Evolutionary conservation across 1,139 yeast genomes (phyloP).

Genomic region (Nakaseomyces sp.): DNA sequence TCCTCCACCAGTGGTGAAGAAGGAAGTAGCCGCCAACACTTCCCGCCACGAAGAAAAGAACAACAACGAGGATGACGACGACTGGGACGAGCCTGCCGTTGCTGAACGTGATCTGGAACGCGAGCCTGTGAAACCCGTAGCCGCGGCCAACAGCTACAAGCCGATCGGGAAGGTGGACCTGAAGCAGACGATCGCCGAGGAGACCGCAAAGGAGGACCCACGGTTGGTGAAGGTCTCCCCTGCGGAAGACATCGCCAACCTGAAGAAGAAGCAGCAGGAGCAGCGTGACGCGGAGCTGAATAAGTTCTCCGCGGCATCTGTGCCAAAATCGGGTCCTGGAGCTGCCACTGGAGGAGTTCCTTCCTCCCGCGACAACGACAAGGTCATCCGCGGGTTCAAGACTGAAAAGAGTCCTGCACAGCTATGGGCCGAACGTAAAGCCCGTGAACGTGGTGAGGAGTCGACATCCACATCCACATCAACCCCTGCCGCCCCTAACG

Average conservation of each 20-base stretch:
- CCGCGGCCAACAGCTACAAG: conserved; percentile 44
- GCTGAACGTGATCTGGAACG: conserved; percentile 61
- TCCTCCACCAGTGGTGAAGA: conserved; percentile 12
- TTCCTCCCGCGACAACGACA: conserved; percentile 33
- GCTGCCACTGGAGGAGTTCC: conserved; percentile 30
- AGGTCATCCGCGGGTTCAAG: conserved; percentile 53
- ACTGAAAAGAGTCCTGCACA: conserved; percentile 92
- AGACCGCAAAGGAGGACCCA: conserved; percentile 35
- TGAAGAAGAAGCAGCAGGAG: conserved; percentile 41
- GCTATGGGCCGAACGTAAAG: conserved; percentile 88
- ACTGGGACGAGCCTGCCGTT: conserved; percentile 57
- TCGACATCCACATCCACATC: too few species aligned
- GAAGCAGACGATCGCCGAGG: conserved; percentile 35
- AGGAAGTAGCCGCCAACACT: conserved; percentile 8
- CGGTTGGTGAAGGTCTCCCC: conserved; percentile 24
- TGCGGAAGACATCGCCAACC: conserved; percentile 25
- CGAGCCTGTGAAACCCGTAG: conserved; percentile 48
- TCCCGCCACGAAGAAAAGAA: conserved; percentile 4
- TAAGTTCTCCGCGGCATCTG: conserved; percentile 42
- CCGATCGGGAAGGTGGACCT: conserved; percentile 52
- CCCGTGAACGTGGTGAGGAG: conserved; percentile 28
- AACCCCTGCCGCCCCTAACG: not conserved
- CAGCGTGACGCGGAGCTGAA: conserved; percentile 36
- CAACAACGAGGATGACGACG: conserved; percentile 38
- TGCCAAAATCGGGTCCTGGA: too few species aligned